Base-by-base conservation (phyloP, 1,139 yeast species). In the Yamadazyma trypodendri region DNA sequence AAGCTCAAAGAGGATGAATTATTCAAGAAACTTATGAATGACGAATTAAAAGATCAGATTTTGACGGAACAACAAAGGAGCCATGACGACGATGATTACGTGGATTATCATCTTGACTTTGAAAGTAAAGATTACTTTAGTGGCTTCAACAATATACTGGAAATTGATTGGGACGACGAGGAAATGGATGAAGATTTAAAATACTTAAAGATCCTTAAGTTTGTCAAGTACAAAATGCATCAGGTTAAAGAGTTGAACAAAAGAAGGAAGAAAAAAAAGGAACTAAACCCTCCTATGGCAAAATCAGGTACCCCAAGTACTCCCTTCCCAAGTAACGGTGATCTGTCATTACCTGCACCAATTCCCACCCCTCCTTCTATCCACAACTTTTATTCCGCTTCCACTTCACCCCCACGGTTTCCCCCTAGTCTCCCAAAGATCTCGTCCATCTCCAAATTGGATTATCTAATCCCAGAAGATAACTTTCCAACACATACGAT, bases 151-250 rank as follows among this genome's bases (percentile, higher is more conserved):
- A 41, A 36, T 16, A 34, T 46, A 27, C 42, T 47, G 29, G 66
- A 57, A 15, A 68, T 70, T 12, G 77, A 71, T 48, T 71, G 77
- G 77, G 77, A 72, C 42, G 75, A 71, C 46, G 76, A 71, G 45
- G 68, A 68, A 24, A 60, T 71, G 70, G 75, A 70, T 48, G 77
- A 72, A 48, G 76, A 71, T 48, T 61, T 70, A 53, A 72, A 72
- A 46, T 70, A 66, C 40, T 54, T 71, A 45, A 69, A 68, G 38
- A 64, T 69, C 11, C 55, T 71, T 45, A 69, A 71, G 45, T 69
- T 65, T 47, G 56, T 72, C 40, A 63, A 68, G 52, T 70, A 71
- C 49, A 71, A 68, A 45, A 60, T 45, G 35, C 36, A 39, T 32
- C 51, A 45, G 17, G 37, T 49, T 14, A 40, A 32, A 32, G 52